phyloP scores from a whole-genome alignment of 176 grass and related monocot genomes.

The Dendrocalamus sinicus region DNA sequence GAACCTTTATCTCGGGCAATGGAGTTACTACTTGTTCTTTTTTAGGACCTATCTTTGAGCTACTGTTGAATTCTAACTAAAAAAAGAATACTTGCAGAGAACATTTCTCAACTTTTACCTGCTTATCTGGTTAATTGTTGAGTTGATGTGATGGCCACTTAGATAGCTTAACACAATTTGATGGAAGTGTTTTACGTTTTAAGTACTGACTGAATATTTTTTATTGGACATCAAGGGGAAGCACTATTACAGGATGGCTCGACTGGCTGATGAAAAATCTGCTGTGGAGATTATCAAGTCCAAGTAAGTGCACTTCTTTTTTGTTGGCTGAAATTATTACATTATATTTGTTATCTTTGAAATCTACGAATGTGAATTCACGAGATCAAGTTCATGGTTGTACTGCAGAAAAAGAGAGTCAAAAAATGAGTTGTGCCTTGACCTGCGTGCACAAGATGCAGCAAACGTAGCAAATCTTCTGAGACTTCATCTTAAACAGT shows the following conservation, averaged over 20 bases:
- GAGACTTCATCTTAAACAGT: constrained; percentile 67
- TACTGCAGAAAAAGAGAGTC: constrained; percentile 63
- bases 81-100: constrained; percentile 17
- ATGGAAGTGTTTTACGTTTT: constrained; percentile 12
- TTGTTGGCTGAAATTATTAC: background rate
- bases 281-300: constrained; percentile 52
- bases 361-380: constrained; percentile 15
- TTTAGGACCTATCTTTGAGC: constrained; percentile 29
- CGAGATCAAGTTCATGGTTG: constrained; percentile 18
- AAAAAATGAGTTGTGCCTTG: constrained; percentile 58
- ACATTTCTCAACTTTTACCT: constrained; percentile 13
- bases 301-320: constrained; percentile 44
- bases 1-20: constrained; percentile 15
- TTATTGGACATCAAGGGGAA: constrained; percentile 68
- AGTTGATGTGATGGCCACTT: background rate
- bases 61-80: background rate
- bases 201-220: constrained; percentile 35
- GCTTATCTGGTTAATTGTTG: constrained; percentile 4
- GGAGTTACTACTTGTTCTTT: constrained; percentile 11
- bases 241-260: constrained; percentile 57
- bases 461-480: constrained; percentile 68
- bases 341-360: constrained; percentile 32
- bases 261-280: constrained; percentile 78
- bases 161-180: constrained; percentile 4
- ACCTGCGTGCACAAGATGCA: constrained; percentile 55